Base-by-base conservation (phyloP, 306 rosid genomes). In the Begonia fuchsioides region DNA sequence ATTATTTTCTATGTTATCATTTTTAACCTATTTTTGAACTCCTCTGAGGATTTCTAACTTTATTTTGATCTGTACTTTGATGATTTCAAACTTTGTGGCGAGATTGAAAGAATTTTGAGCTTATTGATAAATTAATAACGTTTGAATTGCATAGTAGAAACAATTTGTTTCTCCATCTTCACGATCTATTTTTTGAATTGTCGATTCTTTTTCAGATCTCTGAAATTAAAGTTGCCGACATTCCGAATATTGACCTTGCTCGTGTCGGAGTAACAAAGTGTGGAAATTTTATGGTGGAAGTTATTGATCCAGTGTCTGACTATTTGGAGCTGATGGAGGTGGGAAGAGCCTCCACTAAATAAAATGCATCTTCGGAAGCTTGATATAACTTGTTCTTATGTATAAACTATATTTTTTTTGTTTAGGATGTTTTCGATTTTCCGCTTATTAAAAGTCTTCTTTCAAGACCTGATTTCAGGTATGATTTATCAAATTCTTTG, bases 251-350 rank as follows among this genome's bases (percentile, higher is more conserved):
- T 58, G 93, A 92, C 72, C 70, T 92, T 64, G 82, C 98, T 39
- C 56, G 53, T 41, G 55, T 69, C 60, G 96, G 93, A 53, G 83
- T 79, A 60, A 71, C 88, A 10, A 73, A 76, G 61, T 72, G 40
- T 38, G 94, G 88, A 62, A 78, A 76, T 66, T 92, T 81, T 73
- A 69, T 58, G 47, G 96, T 85, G 56, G 98, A 92, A 77, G 98
- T 92, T 50, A 57, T 92, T 53, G 86, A 85, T 59, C 85, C 93
- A 5, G 98, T 92, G 62, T 73, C 93, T 58, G 96, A 92, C 60
- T 92, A 92, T 73, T 61, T 85, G 75, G 98, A 85, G 70, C 72
- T 85, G 49, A 39, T 92, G 73, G 87, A 85, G 98, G 98, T 83
- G 57, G 64, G 12, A 38, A 45, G 15, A 41, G 12, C 52, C 43